Base-by-base conservation (phyloP, 2,329 filamentous ascomycete species). In the Apiospora saccharicola region DNA sequence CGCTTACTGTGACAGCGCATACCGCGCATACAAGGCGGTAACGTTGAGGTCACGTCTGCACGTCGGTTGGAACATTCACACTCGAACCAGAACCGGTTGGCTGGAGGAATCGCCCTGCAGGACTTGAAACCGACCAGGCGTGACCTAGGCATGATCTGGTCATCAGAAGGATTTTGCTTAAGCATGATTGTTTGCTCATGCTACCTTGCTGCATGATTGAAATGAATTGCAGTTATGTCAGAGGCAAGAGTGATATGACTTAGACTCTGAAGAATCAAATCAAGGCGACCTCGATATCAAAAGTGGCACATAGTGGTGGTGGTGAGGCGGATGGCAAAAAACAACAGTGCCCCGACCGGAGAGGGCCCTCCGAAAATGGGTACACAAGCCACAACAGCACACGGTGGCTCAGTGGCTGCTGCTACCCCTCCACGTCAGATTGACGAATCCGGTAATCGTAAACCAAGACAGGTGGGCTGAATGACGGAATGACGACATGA, bases 401-500 rank as follows among this genome's bases (percentile, higher is more conserved):
- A 4, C 22, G 30, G 53, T 61, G 53, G 53, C 57, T n/a, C 8
- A 8, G 46, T 49, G 46, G 46, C 47, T 41, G 46, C 13, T 19
- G 26, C 53, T n/a, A 8, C 57, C 57, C 53, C 57, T 5, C 34
- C 3, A 64, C 57, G 57, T 64, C 57, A 64, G 19, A 13, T 64
- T 64, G 34, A 64, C 57, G 34, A 64, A 64, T 41, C 57, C 34
- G 57, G 57, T 24, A 64, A 41, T 22, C 41, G 57, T 51, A 4
- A 4, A 34, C 22, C n/a, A 14, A n/a, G 30, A n/a, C 30, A 61
- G 53, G 57, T 64, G 57, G 57, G 34, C 57, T 41, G 57, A 64
- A 64, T 64, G 57, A 64, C 57, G 57, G 57, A 64, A 64, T 64
- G 57, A 64, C 57, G 57, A 64, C 30, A 64, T 64, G 57, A 64